phyloP scores from a whole-genome alignment of 305 asterid genomes.

The Fraxinus sp. region DNA sequence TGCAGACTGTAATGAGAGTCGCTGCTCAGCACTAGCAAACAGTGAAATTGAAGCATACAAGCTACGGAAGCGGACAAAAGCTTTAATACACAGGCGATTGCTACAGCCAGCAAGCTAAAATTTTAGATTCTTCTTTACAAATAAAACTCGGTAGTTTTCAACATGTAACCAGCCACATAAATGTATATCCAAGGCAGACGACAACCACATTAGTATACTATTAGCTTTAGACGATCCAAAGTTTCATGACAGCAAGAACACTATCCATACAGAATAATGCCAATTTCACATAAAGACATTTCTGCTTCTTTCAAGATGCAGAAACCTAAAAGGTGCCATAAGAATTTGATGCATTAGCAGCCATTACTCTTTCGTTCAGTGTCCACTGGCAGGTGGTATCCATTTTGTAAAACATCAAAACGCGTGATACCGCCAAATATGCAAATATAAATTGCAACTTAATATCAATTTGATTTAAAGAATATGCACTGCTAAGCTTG shows the following conservation, averaged over 20 bases:
- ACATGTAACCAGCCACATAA: slow-evolving; percentile 31
- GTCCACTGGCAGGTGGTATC: background rate
- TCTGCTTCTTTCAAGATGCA: background rate
- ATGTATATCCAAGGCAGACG: background rate
- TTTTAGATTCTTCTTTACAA: background rate
- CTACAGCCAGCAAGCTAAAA: slow-evolving; percentile 29
- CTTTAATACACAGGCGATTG: slow-evolving; percentile 54
- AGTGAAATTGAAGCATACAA: slow-evolving; percentile 53
- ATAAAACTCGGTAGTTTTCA: slow-evolving; percentile 20
- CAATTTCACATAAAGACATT: background rate
- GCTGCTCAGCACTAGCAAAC: slow-evolving; percentile 59
- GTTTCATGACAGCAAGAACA: slow-evolving; percentile 21
- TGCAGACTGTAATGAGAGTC: slow-evolving; percentile 83
- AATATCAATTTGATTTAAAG: background rate
- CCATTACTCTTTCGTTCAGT: background rate
- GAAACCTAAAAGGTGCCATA: background rate
- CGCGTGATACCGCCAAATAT: background rate
- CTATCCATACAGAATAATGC: slow-evolving; percentile 12
- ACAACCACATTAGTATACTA: background rate
- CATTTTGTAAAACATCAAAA: background rate
- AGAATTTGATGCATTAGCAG: background rate
- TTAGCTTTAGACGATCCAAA: slow-evolving; percentile 20
- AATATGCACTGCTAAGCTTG: background rate
- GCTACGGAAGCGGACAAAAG: slow-evolving; percentile 68
- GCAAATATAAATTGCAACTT: background rate